Evolutionary conservation across 306 rosid species (phyloP).

Genomic region (Fragaria nilgerrensis): DNA sequence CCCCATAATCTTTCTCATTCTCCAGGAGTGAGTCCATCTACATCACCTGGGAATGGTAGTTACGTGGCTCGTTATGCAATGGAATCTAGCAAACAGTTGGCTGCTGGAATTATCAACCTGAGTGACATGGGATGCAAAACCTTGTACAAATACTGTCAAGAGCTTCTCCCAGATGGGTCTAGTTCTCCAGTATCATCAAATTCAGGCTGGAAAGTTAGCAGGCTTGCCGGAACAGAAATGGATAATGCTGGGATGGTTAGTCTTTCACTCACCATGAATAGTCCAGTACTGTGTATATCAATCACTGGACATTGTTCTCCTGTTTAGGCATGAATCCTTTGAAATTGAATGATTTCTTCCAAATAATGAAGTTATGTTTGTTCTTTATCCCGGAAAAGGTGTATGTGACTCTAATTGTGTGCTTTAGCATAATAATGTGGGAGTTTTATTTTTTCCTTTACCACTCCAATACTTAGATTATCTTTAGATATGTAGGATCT

Average conservation of each 20-base stretch:
- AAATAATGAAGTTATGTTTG: slow-evolving; percentile 1
- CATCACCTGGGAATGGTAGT: slow-evolving; percentile 67
- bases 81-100: slow-evolving; percentile 85
- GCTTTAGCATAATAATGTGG: slow-evolving; percentile 8
- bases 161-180: slow-evolving; percentile 74
- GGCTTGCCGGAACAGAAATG: slow-evolving; percentile 58
- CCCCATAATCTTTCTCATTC: slow-evolving; percentile 66
- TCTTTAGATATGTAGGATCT: not conserved
- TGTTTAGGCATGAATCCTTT: not conserved
- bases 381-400: slow-evolving; percentile 13
- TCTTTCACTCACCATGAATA: slow-evolving; percentile 21
- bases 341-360: not conserved
- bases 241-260: slow-evolving; percentile 86
- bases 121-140: slow-evolving; percentile 50
- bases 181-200: slow-evolving; percentile 62
- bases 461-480: not conserved
- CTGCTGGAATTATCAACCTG: slow-evolving; percentile 61
- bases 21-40: slow-evolving; percentile 69
- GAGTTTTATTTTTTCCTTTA: not conserved
- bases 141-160: slow-evolving; percentile 63
- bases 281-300: not conserved
- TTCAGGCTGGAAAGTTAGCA: slow-evolving; percentile 66
- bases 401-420: not conserved
- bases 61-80: slow-evolving; percentile 79
- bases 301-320: not conserved